Evolutionary conservation across 2,329 filamentous ascomycete species (phyloP), one percentile per base, ranked within the genome.

Genomic region (Sclerotinia nivalis): DNA sequence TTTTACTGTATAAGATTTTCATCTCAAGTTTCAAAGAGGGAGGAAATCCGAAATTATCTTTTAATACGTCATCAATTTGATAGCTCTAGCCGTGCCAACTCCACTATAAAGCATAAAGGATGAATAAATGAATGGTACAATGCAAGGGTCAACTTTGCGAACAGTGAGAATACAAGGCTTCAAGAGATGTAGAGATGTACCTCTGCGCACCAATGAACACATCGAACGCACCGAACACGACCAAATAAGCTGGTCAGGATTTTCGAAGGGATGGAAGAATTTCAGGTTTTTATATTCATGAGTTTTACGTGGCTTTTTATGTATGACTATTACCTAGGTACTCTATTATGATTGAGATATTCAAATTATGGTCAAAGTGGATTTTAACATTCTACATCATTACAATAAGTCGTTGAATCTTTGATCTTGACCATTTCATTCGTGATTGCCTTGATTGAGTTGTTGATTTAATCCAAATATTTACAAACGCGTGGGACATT

Each of bases 291-390:
- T 50, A 2, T 37, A 34, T 62, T 49, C 20, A 25, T 50, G 28
- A 18, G 7, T 50, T 66, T 67, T 59, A 67, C 65, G 65, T 67
- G 65, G 43, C 54, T 47, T 45, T 31, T 22, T 47, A 43, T 43
- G n/a, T 66, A 37, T 56, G 45, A 65, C 28, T 52, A 50, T 54
- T 12, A 15, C 15, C 13, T 31, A 12, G 49, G n/a, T 52, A 10
- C 4, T 9, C 9, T 18, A 40, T 58, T 58, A n/a, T 58, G 55
- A 40, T 37, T 58, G 31, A 34, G 54, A 56, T 56, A 20, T 37
- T 56, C 52, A 20, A 1, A 31, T 37, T 31, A n/a, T 25, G n/a
- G 25, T 25, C 34, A 25, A 59, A 43, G 34, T 59, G 40, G 28
- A 45, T 45, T 47, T 15, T 22, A 12, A 28, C 13, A 59, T 45